Evolutionary conservation across 176 grass and related monocot species (phyloP).

Genomic region (Luzula sylvatica): DNA sequence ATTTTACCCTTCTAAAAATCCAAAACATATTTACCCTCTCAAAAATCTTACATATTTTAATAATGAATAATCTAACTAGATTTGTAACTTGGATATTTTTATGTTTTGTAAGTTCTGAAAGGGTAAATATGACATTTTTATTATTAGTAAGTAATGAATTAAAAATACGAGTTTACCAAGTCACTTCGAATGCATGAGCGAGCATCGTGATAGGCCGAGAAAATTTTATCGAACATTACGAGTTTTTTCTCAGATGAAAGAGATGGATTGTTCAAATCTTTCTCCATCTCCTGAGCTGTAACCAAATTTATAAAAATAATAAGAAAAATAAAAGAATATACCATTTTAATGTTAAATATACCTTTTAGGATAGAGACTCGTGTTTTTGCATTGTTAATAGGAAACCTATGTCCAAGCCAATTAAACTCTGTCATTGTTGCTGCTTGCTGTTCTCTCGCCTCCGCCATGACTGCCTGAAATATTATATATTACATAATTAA

Average conservation of each 20-base stretch:
- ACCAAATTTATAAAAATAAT: constrained; percentile 9
- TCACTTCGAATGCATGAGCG: constrained; percentile 88
- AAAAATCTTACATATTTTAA: too few species aligned
- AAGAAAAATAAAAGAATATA: neutral
- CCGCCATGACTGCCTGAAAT: constrained; percentile 78
- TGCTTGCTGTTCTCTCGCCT: constrained; percentile 89
- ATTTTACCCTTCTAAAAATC: too few species aligned
- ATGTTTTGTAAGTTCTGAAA: too few species aligned
- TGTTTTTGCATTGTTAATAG: constrained; percentile 89
- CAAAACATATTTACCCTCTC: too few species aligned
- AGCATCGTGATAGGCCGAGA: constrained; percentile 98
- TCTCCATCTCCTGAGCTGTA: constrained; percentile 99
- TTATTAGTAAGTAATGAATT: neutral
- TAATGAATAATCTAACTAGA: too few species aligned
- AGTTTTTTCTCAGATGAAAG: constrained; percentile 85
- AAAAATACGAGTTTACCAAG: constrained; percentile 40
- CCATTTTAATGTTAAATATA: constrained; percentile 28
- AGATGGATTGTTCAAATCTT: constrained; percentile 53
- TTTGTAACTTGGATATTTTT: too few species aligned
- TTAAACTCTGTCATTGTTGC: constrained; percentile 91
- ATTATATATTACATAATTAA: constrained; percentile 5
- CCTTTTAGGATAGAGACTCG: constrained; percentile 96
- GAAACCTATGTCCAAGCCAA: constrained; percentile 83
- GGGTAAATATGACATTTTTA: too few species aligned
- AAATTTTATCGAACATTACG: constrained; percentile 88